Evolutionary conservation across 2,329 filamentous ascomycete species (phyloP), one percentile per base, ranked within the genome.

Genomic region (Trichoderma koningiopsis): DNA sequence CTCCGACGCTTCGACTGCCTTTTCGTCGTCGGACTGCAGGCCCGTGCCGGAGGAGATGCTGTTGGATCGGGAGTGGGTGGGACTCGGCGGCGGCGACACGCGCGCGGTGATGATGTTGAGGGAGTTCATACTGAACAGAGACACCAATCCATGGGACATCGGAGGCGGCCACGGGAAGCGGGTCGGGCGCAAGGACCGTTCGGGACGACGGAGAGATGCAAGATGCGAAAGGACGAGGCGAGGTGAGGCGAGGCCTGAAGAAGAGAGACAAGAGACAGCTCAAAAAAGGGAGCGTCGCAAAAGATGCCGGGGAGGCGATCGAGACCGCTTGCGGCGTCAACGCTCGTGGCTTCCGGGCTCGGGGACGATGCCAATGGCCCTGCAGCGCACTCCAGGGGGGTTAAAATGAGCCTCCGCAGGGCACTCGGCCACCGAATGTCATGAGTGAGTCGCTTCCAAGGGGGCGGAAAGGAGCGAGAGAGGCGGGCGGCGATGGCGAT

Each of bases 91-190:
- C 73, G 88, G 87, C 75, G 88, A 89, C 79, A 94, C 92, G 83
- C 92, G 91, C 79, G 92, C 89, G 77, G 93, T 96, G 80, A 97
- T 89, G 80, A 97, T 93, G 84, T 96, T 97, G 85, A 97, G 86
- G 77, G 94, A 97, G 89, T 97, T 97, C 95, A 97, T 97, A 83
- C 87, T 92, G 85, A 69, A 67, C 75, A 77, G 75, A 75, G 79
- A 79, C 76, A 79, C 80, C 79, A 81, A 85, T 86, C 88, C 88
- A 89, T 88, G 81, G 68, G 68, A 62, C 68, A 70, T 70, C 27
- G 24, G 68, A 52, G 63, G 68, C 68, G 68, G 49, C 43, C 61
- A 40, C 47, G 57, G n/a, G 52, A 3, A 43, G 40, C 40, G 35
- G 33, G 24, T 62, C 35, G 40, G 31, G 35, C 40, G 60, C 40